Conservation (phyloP, 2,329 filamentous ascomycete genomes). For the Ambrosiella beaveri region DNA sequence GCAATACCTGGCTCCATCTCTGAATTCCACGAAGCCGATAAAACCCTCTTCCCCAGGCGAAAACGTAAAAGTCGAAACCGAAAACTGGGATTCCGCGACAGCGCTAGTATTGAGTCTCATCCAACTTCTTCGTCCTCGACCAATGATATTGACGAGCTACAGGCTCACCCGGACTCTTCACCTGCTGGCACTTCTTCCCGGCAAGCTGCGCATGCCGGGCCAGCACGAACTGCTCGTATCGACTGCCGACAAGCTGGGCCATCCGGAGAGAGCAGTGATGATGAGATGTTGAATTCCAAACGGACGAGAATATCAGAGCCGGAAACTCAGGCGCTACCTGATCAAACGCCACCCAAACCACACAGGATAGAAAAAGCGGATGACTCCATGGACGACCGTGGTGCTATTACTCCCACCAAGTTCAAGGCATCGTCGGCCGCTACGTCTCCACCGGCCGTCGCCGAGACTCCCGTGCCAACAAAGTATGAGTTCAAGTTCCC, state of each 20-base stretch:
- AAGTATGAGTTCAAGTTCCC: neutral
- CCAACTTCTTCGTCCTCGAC: neutral
- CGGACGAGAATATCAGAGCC: neutral
- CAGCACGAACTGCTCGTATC: neutral
- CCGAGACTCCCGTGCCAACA: neutral
- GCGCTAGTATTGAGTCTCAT: neutral
- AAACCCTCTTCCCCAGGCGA: neutral
- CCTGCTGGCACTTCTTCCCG: neutral
- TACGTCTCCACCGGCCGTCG: neutral
- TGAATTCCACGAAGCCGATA: neutral
- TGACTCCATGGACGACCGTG: neutral
- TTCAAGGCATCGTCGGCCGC: neutral
- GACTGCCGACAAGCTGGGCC: neutral
- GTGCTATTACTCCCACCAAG: neutral
- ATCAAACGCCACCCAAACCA: neutral
- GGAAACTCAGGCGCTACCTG: neutral
- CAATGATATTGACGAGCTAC: constrained; percentile 8
- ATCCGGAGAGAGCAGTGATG: constrained; percentile 1
- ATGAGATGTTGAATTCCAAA: neutral
- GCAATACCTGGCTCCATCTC: neutral
- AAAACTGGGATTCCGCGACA: neutral
- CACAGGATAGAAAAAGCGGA: neutral
- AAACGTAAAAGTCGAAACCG: constrained; percentile 1
- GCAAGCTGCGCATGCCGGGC: neutral
- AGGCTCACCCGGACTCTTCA: neutral